A percentile compares a stretch with the other conserved stretches of the same genome.
phyloP scores from a whole-genome alignment of 2,329 filamentous ascomycete genomes.

The Ophiocordyceps australis region DNA sequence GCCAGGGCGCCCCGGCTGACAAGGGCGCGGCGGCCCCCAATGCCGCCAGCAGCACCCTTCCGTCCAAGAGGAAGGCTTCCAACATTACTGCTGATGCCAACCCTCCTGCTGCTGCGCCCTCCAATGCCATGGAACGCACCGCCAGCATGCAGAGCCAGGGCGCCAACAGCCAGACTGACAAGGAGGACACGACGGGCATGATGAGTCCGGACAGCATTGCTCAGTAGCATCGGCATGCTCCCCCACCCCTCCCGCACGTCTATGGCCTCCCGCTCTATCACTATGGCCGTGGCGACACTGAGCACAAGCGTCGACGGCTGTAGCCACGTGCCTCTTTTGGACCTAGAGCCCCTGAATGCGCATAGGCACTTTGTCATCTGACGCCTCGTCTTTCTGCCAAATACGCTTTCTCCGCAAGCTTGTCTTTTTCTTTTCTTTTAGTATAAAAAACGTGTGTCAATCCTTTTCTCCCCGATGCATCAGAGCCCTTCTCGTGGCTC shows the following conservation, averaged over 20 bases:
- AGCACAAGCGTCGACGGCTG: too few relatives aligned
- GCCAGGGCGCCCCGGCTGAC: slow-evolving; percentile 14
- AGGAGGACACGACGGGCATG: slow-evolving; percentile 54
- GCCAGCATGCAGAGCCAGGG: slow-evolving; percentile 39
- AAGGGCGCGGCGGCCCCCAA: slow-evolving; percentile 15
- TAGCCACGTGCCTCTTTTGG: too few relatives aligned
- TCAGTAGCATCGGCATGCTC: slow-evolving; percentile 10
- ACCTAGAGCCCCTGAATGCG: too few relatives aligned
- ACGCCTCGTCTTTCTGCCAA: too few relatives aligned
- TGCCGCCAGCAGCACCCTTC: too few relatives aligned
- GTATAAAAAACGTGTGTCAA: too few relatives aligned
- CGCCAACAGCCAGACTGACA: slow-evolving; percentile 46
- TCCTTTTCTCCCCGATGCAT: too few relatives aligned
- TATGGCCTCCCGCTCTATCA: neutral
- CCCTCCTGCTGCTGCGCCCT: slow-evolving; percentile 19
- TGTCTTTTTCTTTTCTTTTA: too few relatives aligned
- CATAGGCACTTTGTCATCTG: too few relatives aligned
- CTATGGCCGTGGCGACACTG: neutral
- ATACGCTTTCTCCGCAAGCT: too few relatives aligned
- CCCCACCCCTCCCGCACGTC: neutral
- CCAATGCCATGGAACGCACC: slow-evolving; percentile 36
- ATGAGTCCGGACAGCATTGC: slow-evolving; percentile 71
- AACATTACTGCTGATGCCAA: slow-evolving; percentile 18
- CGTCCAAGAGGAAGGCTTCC: slow-evolving; percentile 34
- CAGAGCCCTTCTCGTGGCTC: too few relatives aligned